Evolutionary conservation across 1,284 basidiomycete genomes (phyloP), one percentile per base, ranked within the genome.

Genomic region (Pseudozyma sp.): DNA sequence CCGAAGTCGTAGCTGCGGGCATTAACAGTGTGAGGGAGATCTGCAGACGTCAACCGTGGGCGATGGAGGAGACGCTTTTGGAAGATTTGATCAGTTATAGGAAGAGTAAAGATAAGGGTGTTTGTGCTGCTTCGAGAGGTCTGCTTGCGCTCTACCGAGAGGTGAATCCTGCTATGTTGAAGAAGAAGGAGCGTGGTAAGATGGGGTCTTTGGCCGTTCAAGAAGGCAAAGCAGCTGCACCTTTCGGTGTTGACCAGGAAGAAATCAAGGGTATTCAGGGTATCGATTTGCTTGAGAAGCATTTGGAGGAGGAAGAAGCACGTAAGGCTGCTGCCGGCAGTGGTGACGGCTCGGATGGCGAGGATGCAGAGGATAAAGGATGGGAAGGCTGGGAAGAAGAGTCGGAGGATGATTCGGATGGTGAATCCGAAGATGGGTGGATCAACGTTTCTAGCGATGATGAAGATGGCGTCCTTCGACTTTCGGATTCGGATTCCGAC

Each of bases 1-100:
- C 91, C 70, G 95, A 99, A 86, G 95, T 99, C 78, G 93, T 98
- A 61, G 92, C 95, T 0, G 97, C 96, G 0, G 97, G 97, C 40
- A 88, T 99, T 80, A 99, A 99, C 84, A 90, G 94, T 19, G 93
- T 99, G 50, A 89, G 95, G 42, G 96, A 99, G 86, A 91, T 99
- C 31, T 97, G 94, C 84, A 87, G 92, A 43, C 86, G 96, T 38
- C 97, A 99, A 85, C 94, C 96, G 6, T 96, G 94, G 94, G 91
- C 76, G 58, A 98, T 99, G 92, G 92, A 93, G 69, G 93, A 95
- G 80, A 95, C 97, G 81, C 86, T 99, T 25, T 88, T 99, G 3
- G 91, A 92, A 0, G 97, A 99, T 86, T 86, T 99, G 68, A 89
- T 99, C 52, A 94, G 94, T 85, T 99, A 99, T 86, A 89, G 92